phyloP scores from a whole-genome alignment of 495 filamentous ascomycete genomes.

The Penicillium arizonense region DNA sequence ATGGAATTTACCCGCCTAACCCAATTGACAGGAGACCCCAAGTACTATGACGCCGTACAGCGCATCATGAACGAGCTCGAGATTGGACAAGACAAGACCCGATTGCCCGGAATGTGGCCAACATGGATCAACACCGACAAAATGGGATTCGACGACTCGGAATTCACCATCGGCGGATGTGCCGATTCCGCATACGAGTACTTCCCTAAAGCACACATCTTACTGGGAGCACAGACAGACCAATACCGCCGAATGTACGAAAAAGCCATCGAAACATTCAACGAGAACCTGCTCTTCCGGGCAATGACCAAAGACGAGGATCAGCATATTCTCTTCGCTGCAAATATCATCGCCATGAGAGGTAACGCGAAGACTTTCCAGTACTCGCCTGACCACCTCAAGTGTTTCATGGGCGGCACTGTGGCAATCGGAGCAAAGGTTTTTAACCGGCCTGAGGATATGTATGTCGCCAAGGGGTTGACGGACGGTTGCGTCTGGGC shows the following conservation, averaged over 20 bases:
- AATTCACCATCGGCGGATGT: slow-evolving; percentile 79
- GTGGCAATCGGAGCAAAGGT: slow-evolving; percentile 59
- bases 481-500: slow-evolving; percentile 61
- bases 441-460: slow-evolving; percentile 53
- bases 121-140: slow-evolving; percentile 64
- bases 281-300: slow-evolving; percentile 77
- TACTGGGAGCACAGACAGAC: slow-evolving; percentile 75
- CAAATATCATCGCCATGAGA: slow-evolving; percentile 40
- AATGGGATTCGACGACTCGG: slow-evolving; percentile 42
- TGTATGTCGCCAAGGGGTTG: slow-evolving; percentile 53
- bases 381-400: slow-evolving; percentile 54
- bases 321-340: slow-evolving; percentile 74
- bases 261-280: slow-evolving; percentile 64
- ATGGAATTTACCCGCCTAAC: slow-evolving; percentile 93
- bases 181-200: slow-evolving; percentile 97
- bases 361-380: slow-evolving; percentile 27
- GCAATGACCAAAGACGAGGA: slow-evolving; percentile 68
- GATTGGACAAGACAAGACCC: slow-evolving; percentile 64
- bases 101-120: slow-evolving; percentile 82
- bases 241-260: slow-evolving; percentile 83
- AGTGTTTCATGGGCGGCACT: slow-evolving; percentile 62
- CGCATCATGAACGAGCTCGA: slow-evolving; percentile 82
- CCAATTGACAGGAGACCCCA: slow-evolving; percentile 79
- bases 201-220: slow-evolving; percentile 76
- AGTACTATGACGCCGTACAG: slow-evolving; percentile 91